These are phyloP conservation scores for Cucurbita ficifolia DNA, from an alignment of 306 rosid genomes.

Conservation along the genomic window DNA sequence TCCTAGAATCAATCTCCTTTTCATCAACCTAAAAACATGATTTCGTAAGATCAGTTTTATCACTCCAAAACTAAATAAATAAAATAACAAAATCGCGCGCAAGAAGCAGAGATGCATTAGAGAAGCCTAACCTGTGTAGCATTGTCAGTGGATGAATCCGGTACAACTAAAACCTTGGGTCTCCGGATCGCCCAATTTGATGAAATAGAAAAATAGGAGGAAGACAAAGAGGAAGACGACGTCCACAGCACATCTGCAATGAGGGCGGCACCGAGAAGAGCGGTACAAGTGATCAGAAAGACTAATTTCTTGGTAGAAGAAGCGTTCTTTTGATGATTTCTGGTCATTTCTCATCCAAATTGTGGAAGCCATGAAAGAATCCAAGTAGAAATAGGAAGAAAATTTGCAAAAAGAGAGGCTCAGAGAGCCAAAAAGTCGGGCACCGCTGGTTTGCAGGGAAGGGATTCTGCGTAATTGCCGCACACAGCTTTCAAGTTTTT, in stretches of 20 bases:
- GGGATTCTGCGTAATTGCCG: not conserved
- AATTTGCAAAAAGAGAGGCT: not conserved
- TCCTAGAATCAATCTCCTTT: conserved; percentile 14
- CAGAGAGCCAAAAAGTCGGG: conserved; percentile 21
- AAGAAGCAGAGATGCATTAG: not conserved
- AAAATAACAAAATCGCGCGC: not conserved
- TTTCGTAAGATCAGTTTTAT: not conserved
- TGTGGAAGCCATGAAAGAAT: not conserved
- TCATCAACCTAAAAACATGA: not conserved
- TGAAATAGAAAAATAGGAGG: conserved; percentile 15
- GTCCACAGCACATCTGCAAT: conserved; percentile 39
- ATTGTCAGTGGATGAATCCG: conserved; percentile 5
- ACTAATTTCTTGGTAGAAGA: conserved; percentile 13
- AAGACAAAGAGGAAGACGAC: conserved; percentile 27
- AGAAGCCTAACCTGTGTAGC: conserved; percentile 14
- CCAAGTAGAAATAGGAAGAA: not conserved
- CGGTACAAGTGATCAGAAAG: conserved; percentile 19
- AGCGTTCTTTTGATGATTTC: conserved; percentile 22
- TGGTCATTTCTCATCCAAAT: conserved; percentile 20
- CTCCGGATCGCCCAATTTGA: conserved; percentile 28
- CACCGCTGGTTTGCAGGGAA: conserved; percentile 36
- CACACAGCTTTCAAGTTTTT: not conserved
- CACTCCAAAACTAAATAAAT: not conserved
- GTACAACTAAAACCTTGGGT: conserved; percentile 11
- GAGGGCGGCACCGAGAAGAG: conserved; percentile 30